Evolutionary conservation across 257 asterid species (phyloP).

Genomic region (Capsicum baccatum): DNA sequence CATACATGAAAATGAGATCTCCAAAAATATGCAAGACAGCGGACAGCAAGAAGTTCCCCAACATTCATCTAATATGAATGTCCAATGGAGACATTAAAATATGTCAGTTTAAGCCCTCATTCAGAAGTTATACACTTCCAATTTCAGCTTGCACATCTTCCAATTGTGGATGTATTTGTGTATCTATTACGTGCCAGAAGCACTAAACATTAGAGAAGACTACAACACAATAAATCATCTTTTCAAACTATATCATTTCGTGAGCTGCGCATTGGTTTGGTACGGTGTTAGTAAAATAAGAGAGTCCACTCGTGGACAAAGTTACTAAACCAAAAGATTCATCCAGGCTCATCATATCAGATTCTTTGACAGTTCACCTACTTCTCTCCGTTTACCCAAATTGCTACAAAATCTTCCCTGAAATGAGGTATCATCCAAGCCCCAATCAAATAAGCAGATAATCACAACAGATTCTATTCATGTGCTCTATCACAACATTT

Average conservation of each 20-base stretch:
- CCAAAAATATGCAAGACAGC: background rate
- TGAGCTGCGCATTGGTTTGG: background rate
- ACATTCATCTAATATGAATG: slow-evolving; percentile 2
- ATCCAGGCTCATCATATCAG: background rate
- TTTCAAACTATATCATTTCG: background rate
- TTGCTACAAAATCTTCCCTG: background rate
- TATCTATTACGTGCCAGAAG: background rate
- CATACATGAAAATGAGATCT: background rate
- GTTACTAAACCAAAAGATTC: background rate
- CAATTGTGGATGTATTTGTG: background rate
- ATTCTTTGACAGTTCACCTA: background rate
- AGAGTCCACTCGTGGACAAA: background rate
- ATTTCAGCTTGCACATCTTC: background rate
- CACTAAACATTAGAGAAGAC: background rate
- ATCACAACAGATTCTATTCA: background rate
- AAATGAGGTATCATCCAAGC: background rate
- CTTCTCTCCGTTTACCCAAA: background rate
- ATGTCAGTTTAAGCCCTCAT: background rate
- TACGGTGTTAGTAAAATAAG: background rate
- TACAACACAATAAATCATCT: background rate
- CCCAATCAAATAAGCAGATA: background rate
- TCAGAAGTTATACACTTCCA: background rate
- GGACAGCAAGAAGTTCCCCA: slow-evolving; percentile 7
- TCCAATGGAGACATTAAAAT: slow-evolving; percentile 1
- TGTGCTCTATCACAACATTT: background rate